A percentile compares a stretch with the other conserved stretches of the same genome.
Evolutionary conservation across 805 yeast genomes (phyloP).

Genomic region (Starmerella bombicola): DNA sequence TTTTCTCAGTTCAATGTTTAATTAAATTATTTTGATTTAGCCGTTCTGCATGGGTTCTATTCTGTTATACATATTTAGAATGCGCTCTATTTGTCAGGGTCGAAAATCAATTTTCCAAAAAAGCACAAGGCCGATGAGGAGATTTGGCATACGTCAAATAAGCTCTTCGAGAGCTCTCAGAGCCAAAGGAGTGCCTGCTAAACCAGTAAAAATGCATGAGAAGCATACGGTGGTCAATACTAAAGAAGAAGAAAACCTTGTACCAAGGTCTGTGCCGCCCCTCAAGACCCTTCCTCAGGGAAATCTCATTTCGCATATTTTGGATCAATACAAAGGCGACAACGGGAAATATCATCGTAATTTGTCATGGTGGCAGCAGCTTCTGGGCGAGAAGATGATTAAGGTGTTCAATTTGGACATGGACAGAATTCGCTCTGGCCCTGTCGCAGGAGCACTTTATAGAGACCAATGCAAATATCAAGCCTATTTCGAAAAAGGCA

Average conservation of each 20-base stretch:
- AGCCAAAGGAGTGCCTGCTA: slow-evolving; percentile 2
- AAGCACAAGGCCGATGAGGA: too few species aligned
- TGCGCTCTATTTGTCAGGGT: too few species aligned
- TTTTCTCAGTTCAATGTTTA: too few species aligned
- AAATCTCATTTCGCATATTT: slow-evolving; percentile 23
- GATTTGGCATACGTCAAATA: background rate
- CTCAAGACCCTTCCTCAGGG: slow-evolving; percentile 20
- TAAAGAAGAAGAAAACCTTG: slow-evolving; percentile 16
- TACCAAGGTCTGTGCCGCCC: slow-evolving; percentile 21
- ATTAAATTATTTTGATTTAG: too few species aligned
- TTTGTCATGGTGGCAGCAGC: slow-evolving; percentile 26
- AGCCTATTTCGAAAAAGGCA: slow-evolving; percentile 34
- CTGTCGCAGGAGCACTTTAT: slow-evolving; percentile 82
- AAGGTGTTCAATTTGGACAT: slow-evolving; percentile 59
- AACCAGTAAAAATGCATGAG: slow-evolving; percentile 17
- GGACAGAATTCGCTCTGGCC: slow-evolving; percentile 87
- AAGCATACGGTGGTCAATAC: slow-evolving; percentile 24
- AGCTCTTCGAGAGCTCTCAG: slow-evolving; percentile 6
- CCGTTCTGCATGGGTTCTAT: too few species aligned
- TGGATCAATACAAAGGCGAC: slow-evolving; percentile 25
- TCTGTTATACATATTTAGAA: too few species aligned
- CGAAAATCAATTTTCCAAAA: too few species aligned
- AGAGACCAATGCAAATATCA: slow-evolving; percentile 79
- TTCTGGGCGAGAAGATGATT: slow-evolving; percentile 28
- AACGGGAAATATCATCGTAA: slow-evolving; percentile 21